These are phyloP conservation scores for Chernovozyma sophiae-reginae DNA, from an alignment of 1,139 yeast genomes.

Conservation along the genomic window DNA sequence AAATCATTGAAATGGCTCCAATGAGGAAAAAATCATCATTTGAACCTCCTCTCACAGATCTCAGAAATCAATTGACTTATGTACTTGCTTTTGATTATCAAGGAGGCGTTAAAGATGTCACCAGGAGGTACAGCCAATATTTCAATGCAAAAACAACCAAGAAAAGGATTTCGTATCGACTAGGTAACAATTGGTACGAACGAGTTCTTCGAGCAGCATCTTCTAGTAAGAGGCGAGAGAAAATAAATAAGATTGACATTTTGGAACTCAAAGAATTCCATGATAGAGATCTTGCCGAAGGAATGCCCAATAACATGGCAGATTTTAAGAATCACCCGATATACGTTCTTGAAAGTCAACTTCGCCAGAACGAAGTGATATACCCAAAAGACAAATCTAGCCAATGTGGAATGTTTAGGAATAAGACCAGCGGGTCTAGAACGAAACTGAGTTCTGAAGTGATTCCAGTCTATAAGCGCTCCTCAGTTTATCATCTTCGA, in stretches of 20 bases:
- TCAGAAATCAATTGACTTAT: conserved; percentile 61
- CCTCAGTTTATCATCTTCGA: conserved; percentile 57
- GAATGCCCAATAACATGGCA: conserved; percentile 78
- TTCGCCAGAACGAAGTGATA: conserved; percentile 67
- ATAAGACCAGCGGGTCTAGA: conserved; percentile 14
- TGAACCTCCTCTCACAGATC: conserved; percentile 70
- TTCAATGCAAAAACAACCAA: conserved; percentile 74
- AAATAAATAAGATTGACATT: conserved; percentile 50
- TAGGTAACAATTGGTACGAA: conserved; percentile 64
- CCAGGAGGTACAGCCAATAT: conserved; percentile 70
- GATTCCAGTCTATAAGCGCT: conserved; percentile 61
- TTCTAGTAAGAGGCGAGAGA: conserved; percentile 22
- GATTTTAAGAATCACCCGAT: conserved; percentile 87
- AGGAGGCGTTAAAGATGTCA: conserved; percentile 74
- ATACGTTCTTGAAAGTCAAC: conserved; percentile 75
- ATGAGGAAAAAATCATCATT: conserved; percentile 54
- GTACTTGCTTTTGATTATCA: conserved; percentile 70
- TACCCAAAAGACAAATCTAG: conserved; percentile 56
- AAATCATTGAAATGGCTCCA: conserved; percentile 63
- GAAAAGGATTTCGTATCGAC: conserved; percentile 58
- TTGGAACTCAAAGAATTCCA: conserved; percentile 69
- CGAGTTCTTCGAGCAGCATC: conserved; percentile 32
- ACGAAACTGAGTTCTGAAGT: conserved; percentile 22
- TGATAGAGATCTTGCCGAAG: conserved; percentile 67
- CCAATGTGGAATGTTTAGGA: conserved; percentile 65